Evolutionary conservation across 352 stramenopile species (phyloP).

Genomic region (Globisporangium paddicum): DNA sequence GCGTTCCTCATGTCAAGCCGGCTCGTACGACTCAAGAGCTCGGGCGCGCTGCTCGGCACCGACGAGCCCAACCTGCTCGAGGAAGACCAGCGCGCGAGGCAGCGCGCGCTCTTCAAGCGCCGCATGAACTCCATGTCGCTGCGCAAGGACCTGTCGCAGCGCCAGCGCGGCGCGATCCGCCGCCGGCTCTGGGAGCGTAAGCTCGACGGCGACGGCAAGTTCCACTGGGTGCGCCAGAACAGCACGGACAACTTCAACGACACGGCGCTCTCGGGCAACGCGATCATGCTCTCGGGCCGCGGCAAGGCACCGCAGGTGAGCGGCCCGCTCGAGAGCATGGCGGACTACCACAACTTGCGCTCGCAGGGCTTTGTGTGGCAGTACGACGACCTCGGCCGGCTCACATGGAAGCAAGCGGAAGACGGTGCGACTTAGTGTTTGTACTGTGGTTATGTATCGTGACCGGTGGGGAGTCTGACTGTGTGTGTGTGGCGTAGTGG

Average conservation of each 20-base stretch:
- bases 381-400: constrained; percentile 45
- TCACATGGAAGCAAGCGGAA: constrained; percentile 57
- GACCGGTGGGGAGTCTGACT: too few relatives aligned
- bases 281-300: constrained; percentile 20
- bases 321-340: constrained; percentile 32
- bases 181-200: constrained; percentile 64
- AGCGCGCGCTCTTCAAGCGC: constrained; percentile 63
- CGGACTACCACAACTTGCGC: constrained; percentile 51
- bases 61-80: constrained; percentile 29
- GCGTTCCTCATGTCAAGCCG: constrained; percentile 26
- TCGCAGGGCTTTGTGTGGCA: constrained; percentile 70
- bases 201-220: constrained; percentile 52
- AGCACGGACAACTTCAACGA: constrained; percentile 34
- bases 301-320: constrained; percentile 18
- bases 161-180: constrained; percentile 62
- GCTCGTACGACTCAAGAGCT: constrained; percentile 48
- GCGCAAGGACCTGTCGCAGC: constrained; percentile 58
- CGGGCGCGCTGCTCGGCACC: constrained; percentile 38
- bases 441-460: neutral
- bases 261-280: constrained; percentile 8
- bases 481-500: constrained; percentile 18
- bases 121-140: constrained; percentile 61
- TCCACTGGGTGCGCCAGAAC: constrained; percentile 70
- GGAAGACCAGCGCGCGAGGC: constrained; percentile 32
- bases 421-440: constrained; percentile 18